A percentile compares a stretch with the other conserved stretches of the same genome.
Evolutionary conservation across 2,329 filamentous ascomycete genomes (phyloP).

Genomic region (Fusarium fracticaudum): DNA sequence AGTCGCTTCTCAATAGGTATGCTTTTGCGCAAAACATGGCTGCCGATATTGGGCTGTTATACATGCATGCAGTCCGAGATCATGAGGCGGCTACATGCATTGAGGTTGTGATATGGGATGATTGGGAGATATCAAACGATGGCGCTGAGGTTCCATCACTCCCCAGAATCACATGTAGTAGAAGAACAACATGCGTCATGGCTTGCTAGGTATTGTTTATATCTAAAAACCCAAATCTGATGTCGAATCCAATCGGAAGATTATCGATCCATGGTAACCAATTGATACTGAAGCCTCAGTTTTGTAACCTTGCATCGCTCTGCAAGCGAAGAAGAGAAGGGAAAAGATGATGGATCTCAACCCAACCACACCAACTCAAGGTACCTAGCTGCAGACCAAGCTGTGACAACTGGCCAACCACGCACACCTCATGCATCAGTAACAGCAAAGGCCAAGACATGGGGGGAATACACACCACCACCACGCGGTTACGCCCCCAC

Average conservation of each 20-base stretch:
- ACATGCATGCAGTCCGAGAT: slow-evolving; percentile 24
- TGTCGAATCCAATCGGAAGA: slow-evolving; percentile 30
- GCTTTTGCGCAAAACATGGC: slow-evolving; percentile 12
- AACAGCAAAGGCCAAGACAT: slow-evolving; percentile 11
- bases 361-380: slow-evolving; percentile 31
- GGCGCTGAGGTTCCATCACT: slow-evolving; percentile 20
- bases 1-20: not conserved
- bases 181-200: slow-evolving; percentile 16
- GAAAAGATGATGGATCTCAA: slow-evolving; percentile 8
- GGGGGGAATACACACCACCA: slow-evolving; percentile 6
- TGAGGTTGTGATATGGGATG: slow-evolving; percentile 25
- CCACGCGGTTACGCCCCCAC: slow-evolving; percentile 19
- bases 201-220: not conserved
- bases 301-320: not conserved
- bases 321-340: not conserved
- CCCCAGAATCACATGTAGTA: slow-evolving; percentile 7
- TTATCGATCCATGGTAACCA: slow-evolving; percentile 25
- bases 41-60: slow-evolving; percentile 28
- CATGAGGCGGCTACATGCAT: slow-evolving; percentile 31
- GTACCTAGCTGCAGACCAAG: slow-evolving; percentile 10
- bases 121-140: slow-evolving; percentile 25
- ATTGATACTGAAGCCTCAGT: slow-evolving; percentile 28
- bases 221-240: slow-evolving; percentile 1
- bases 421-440: slow-evolving; percentile 9
- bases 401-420: slow-evolving; percentile 33